Conservation (phyloP, 805 yeast genomes). For the Blastobotrys peoriensis region DNA sequence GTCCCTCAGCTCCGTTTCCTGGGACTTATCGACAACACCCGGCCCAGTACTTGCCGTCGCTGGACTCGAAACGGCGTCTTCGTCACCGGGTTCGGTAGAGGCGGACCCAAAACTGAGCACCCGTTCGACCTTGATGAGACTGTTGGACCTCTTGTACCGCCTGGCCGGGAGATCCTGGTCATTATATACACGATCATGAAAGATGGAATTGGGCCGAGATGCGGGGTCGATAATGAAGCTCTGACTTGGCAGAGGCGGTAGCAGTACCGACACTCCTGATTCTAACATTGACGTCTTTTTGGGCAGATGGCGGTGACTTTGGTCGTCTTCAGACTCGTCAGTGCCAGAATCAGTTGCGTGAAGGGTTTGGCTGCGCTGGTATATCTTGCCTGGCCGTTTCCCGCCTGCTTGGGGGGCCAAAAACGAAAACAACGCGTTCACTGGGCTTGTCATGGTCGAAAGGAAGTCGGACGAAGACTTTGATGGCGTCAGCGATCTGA, state of each 20-base stretch:
- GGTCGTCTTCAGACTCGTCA: constrained; percentile 13
- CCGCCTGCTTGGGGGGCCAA: constrained; percentile 28
- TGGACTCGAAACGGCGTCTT: neutral
- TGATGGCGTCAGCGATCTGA: neutral
- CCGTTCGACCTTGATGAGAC: constrained; percentile 2
- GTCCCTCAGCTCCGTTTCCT: neutral
- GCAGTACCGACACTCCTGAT: constrained; percentile 67
- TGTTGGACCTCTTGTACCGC: constrained; percentile 24
- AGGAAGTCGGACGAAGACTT: constrained; percentile 6
- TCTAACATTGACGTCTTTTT: constrained; percentile 64
- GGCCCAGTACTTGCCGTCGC: constrained; percentile 5
- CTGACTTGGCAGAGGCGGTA: constrained; percentile 74
- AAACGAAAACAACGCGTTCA: constrained; percentile 23
- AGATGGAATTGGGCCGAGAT: constrained; percentile 55
- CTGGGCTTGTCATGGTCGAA: constrained; percentile 10
- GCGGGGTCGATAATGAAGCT: constrained; percentile 64
- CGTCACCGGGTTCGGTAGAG: neutral
- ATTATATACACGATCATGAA: constrained; percentile 75
- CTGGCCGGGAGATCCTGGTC: constrained; percentile 61
- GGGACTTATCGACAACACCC: neutral
- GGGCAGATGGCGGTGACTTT: constrained; percentile 35
- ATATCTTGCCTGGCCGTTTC: constrained; percentile 23
- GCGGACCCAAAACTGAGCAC: neutral
- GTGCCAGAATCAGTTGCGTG: constrained; percentile 11
- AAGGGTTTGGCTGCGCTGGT: constrained; percentile 23